These are phyloP conservation scores for Trichothecium roseum DNA, from an alignment of 2,329 filamentous ascomycete species.

Conservation along the genomic window DNA sequence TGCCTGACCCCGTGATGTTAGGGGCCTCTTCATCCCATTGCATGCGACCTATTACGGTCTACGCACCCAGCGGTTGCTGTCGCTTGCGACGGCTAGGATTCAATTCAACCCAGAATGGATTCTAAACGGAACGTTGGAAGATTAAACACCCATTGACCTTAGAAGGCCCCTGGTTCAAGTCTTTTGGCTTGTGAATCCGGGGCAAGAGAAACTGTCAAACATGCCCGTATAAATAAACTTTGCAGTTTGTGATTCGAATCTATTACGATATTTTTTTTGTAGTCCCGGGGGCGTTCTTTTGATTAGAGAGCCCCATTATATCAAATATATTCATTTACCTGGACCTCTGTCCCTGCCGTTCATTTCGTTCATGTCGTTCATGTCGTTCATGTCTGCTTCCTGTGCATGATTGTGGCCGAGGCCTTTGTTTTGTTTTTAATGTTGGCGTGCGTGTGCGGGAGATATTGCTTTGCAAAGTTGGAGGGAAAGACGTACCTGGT, in stretches of 20 bases:
- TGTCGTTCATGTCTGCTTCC: slow-evolving; percentile 2
- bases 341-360: background rate
- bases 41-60: background rate
- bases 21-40: background rate
- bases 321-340: slow-evolving; percentile 1
- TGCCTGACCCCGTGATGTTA: background rate
- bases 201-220: slow-evolving; percentile 33
- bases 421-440: slow-evolving; percentile 3
- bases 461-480: too few species aligned
- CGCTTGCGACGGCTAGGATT: slow-evolving; percentile 61
- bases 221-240: slow-evolving; percentile 10
- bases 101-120: slow-evolving; percentile 55
- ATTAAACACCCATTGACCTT: slow-evolving; percentile 28
- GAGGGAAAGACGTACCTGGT: slow-evolving; percentile 68
- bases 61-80: slow-evolving; percentile 60
- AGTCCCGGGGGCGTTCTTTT: too few species aligned
- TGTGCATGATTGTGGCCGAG: slow-evolving; percentile 5
- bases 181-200: slow-evolving; percentile 20
- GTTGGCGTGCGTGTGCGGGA: too few species aligned
- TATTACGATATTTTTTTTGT: slow-evolving; percentile 1
- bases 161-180: slow-evolving; percentile 26
- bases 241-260: background rate
- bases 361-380: too few species aligned
- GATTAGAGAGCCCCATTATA: too few species aligned
- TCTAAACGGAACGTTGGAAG: slow-evolving; percentile 81